Conservation (phyloP, 495 filamentous ascomycete species). For the Pseudomonodictys pantanalensis region DNA sequence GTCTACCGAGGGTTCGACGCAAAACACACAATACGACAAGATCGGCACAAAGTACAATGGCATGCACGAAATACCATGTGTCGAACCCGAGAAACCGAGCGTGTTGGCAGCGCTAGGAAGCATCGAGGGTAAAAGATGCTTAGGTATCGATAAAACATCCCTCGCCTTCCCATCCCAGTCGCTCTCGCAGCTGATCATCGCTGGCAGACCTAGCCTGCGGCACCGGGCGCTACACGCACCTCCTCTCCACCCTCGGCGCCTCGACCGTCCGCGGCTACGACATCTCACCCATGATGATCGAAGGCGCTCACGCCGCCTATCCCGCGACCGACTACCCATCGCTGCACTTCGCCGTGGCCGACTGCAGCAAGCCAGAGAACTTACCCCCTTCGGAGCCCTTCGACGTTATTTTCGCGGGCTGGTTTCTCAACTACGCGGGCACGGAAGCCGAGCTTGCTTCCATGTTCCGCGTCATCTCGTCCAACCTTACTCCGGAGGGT, state of each 20-base stretch:
- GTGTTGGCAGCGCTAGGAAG: slow-evolving; percentile 13
- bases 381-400: background rate
- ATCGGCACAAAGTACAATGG: slow-evolving; percentile 20
- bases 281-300: slow-evolving; percentile 28
- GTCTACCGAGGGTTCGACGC: slow-evolving; percentile 3
- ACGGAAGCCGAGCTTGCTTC: slow-evolving; percentile 2
- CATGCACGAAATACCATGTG: slow-evolving; percentile 18
- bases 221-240: slow-evolving; percentile 22
- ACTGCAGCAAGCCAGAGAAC: slow-evolving; percentile 19
- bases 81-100: slow-evolving; percentile 10
- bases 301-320: slow-evolving; percentile 12
- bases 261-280: slow-evolving; percentile 20
- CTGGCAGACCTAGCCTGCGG: slow-evolving; percentile 26
- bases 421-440: slow-evolving; percentile 30
- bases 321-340: background rate
- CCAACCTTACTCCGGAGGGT: slow-evolving; percentile 9
- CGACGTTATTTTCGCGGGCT: slow-evolving; percentile 32
- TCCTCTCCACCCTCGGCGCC: slow-evolving; percentile 19
- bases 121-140: slow-evolving; percentile 10
- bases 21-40: slow-evolving; percentile 27
- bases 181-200: background rate
- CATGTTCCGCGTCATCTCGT: slow-evolving; percentile 21
- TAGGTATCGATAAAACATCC: slow-evolving; percentile 2
- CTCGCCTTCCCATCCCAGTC: background rate
- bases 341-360: slow-evolving; percentile 24